Percentiles rank a stretch among this genome's conserved stretches.
phyloP scores from a whole-genome alignment of 352 stramenopile genomes.

The Pythium sp. region DNA sequence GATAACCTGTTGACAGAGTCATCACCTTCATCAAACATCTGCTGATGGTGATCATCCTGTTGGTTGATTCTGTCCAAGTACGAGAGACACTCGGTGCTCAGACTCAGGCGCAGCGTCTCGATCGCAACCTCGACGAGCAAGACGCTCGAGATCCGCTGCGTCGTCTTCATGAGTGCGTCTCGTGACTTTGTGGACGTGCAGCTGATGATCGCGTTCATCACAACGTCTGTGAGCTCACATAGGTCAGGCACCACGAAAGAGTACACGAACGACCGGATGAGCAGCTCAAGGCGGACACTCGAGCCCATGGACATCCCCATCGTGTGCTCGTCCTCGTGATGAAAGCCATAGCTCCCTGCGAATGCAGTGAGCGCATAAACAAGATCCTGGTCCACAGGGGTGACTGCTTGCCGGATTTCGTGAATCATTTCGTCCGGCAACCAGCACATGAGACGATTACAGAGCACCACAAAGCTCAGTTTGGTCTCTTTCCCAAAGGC shows the following conservation, averaged over 20 bases:
- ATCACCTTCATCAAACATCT: constrained; percentile 9
- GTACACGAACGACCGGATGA: constrained; percentile 17
- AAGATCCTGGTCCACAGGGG: constrained; percentile 1
- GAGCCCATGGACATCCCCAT: background rate
- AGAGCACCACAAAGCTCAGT: constrained; percentile 34
- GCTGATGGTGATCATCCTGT: constrained; percentile 18
- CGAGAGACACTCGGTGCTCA: constrained; percentile 33
- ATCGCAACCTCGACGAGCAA: constrained; percentile 26
- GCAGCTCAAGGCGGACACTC: constrained; percentile 19
- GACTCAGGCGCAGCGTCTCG: constrained; percentile 19
- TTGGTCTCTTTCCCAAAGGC: constrained; percentile 39
- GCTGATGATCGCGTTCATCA: constrained; percentile 38
- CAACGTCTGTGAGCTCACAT: constrained; percentile 19
- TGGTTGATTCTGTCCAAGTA: constrained; percentile 11
- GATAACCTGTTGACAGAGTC: constrained; percentile 13
- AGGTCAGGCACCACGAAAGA: constrained; percentile 15
- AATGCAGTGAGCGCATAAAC: constrained; percentile 10
- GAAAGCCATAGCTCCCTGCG: background rate
- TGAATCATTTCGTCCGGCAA: constrained; percentile 37
- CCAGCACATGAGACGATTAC: constrained; percentile 44
- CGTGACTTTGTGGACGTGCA: constrained; percentile 33
- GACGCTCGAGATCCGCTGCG: constrained; percentile 22
- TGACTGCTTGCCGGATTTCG: constrained; percentile 21
- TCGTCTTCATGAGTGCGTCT: constrained; percentile 26
- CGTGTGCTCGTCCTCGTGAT: background rate